phyloP scores from a whole-genome alignment of 345 rosid species.

The Syzygium oleosum region DNA sequence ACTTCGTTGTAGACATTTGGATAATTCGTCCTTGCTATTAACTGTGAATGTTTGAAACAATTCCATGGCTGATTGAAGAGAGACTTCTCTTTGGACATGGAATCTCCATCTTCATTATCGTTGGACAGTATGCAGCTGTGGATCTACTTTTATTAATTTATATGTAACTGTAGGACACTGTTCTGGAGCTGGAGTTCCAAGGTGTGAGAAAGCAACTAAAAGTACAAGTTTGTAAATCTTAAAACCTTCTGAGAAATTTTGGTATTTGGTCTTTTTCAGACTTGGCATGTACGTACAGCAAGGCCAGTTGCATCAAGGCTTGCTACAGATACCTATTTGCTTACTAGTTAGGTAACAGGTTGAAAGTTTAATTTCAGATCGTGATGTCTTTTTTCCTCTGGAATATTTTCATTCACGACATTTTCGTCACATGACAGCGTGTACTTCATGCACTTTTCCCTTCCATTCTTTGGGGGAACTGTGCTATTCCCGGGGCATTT shows the following conservation, averaged over 20 bases:
- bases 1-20: neutral
- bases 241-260: neutral
- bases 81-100: neutral
- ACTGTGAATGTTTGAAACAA: neutral
- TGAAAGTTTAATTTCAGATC: neutral
- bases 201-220: no score
- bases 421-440: conserved; percentile 47
- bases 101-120: neutral
- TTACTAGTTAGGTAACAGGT: conserved; percentile 79
- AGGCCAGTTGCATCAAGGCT: conserved; percentile 99
- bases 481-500: conserved; percentile 99
- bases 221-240: conserved; percentile 45
- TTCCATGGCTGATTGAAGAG: neutral
- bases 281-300: conserved; percentile 99
- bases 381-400: neutral
- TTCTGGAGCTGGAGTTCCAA: conserved; percentile 95
- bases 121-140: neutral
- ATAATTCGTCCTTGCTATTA: neutral
- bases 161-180: conserved; percentile 57
- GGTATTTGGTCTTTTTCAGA: conserved; percentile 30
- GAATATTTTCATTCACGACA: neutral
- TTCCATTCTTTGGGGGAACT: conserved; percentile 99
- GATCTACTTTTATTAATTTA: neutral
- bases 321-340: conserved; percentile 98
- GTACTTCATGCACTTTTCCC: conserved; percentile 99